phyloP scores from a whole-genome alignment of 345 rosid genomes.

The Turritis glabra region DNA sequence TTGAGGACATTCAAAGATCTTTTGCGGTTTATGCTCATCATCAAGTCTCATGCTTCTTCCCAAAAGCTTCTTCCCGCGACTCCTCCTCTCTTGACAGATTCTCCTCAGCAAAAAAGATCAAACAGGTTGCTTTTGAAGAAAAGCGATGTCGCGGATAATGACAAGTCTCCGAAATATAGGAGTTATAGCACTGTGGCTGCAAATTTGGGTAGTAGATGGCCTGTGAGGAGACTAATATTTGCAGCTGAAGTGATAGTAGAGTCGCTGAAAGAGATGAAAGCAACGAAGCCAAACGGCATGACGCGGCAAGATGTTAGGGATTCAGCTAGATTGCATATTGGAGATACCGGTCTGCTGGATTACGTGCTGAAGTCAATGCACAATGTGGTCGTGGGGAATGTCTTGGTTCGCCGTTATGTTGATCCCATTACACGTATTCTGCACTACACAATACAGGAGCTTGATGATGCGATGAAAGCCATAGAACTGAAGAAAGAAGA shows the following conservation, averaged over 20 bases:
- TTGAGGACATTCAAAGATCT: slow-evolving; percentile 71
- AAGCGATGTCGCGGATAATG: slow-evolving; percentile 36
- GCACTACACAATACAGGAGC: slow-evolving; percentile 71
- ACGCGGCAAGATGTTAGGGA: slow-evolving; percentile 87
- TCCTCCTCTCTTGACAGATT: slow-evolving; percentile 23
- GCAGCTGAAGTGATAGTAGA: slow-evolving; percentile 80
- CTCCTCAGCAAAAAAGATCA: slow-evolving; percentile 24
- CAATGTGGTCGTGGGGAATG: slow-evolving; percentile 63
- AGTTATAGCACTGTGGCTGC: slow-evolving; percentile 50
- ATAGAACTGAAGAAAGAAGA: slow-evolving; percentile 27
- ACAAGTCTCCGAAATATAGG: slow-evolving; percentile 44
- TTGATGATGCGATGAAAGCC: slow-evolving; percentile 26
- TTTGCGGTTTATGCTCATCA: slow-evolving; percentile 64
- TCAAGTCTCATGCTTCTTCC: slow-evolving; percentile 52
- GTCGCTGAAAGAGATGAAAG: slow-evolving; percentile 58
- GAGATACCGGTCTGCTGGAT: slow-evolving; percentile 88
- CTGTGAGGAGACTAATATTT: slow-evolving; percentile 68
- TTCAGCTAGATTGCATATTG: slow-evolving; percentile 85
- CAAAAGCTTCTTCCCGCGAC: slow-evolving; percentile 32
- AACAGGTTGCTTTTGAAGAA: slow-evolving; percentile 32
- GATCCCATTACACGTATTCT: slow-evolving; percentile 63
- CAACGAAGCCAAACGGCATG: slow-evolving; percentile 56
- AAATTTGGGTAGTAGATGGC: slow-evolving; percentile 79
- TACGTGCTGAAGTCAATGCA: slow-evolving; percentile 81
- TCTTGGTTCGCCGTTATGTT: slow-evolving; percentile 57